Conservation (phyloP, 495 filamentous ascomycete genomes). For the Daldinia caldariorum region DNA sequence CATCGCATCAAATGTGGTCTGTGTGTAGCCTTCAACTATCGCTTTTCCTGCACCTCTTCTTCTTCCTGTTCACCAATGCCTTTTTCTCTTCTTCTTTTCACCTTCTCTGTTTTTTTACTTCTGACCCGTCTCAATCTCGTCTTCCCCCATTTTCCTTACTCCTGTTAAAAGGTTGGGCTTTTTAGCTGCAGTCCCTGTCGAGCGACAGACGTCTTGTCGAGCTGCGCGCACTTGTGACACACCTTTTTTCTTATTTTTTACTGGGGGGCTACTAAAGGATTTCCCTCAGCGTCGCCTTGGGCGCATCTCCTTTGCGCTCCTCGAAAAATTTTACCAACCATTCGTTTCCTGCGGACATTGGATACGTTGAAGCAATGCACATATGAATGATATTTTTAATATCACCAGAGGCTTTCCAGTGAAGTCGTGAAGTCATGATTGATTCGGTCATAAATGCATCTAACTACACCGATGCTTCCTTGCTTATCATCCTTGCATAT, state of each 20-base stretch:
- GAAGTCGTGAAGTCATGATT: slow-evolving; percentile 49
- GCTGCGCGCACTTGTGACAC: slow-evolving; percentile 19
- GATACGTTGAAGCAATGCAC: slow-evolving; percentile 18
- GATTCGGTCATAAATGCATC: slow-evolving; percentile 49
- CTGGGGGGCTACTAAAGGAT: slow-evolving; percentile 30
- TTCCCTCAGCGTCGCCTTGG: slow-evolving; percentile 16
- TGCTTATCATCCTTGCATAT: slow-evolving; percentile 37
- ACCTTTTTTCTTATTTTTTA: slow-evolving; percentile 10
- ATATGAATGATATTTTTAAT: slow-evolving; percentile 15
- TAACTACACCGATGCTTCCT: slow-evolving; percentile 48
- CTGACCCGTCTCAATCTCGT: background rate
- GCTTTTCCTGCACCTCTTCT: slow-evolving; percentile 41
- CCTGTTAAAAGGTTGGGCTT: slow-evolving; percentile 1
- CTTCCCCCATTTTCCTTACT: slow-evolving; percentile 15
- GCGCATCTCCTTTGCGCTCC: slow-evolving; percentile 35
- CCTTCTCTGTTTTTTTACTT: slow-evolving; percentile 16
- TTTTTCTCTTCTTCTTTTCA: slow-evolving; percentile 25
- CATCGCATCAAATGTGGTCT: slow-evolving; percentile 59
- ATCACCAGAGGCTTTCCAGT: slow-evolving; percentile 21
- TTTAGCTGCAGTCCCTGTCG: slow-evolving; percentile 17
- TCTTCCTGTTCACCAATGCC: slow-evolving; percentile 27
- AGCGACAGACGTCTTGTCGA: slow-evolving; percentile 31
- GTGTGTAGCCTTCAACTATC: slow-evolving; percentile 54
- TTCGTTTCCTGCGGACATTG: slow-evolving; percentile 10
- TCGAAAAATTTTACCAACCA: slow-evolving; percentile 18